Conservation (phyloP, 495 filamentous ascomycete species). For the Annulohypoxylon stygium region DNA sequence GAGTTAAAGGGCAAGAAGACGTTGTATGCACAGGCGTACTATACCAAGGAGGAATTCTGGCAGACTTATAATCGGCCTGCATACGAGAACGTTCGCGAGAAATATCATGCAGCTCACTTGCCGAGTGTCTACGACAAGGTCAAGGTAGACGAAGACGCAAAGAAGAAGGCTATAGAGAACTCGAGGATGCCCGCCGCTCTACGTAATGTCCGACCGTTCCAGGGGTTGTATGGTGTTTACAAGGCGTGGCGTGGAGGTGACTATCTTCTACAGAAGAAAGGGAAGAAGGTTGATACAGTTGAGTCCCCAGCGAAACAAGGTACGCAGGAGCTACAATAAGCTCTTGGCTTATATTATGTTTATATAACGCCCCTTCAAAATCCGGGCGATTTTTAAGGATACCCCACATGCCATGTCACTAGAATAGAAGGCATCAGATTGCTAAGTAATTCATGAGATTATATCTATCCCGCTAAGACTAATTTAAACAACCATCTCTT, state of each 20-base stretch:
- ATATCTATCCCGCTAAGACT: constrained; percentile 20
- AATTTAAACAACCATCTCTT: not conserved
- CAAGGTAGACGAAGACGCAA: constrained; percentile 56
- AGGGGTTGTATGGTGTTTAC: constrained; percentile 50
- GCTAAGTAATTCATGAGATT: constrained; percentile 28
- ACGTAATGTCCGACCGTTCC: constrained; percentile 44
- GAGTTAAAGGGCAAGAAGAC: constrained; percentile 70
- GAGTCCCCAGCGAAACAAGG: not conserved
- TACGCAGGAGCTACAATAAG: not conserved
- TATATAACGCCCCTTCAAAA: not conserved
- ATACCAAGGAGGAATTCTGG: constrained; percentile 69
- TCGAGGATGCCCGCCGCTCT: constrained; percentile 46
- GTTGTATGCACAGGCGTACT: constrained; percentile 67
- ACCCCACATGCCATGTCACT: not conserved
- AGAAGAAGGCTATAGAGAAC: constrained; percentile 36
- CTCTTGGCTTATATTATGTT: too few relatives aligned
- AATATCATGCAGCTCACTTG: constrained; percentile 59
- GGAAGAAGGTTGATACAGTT: constrained; percentile 12
- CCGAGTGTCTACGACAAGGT: constrained; percentile 69
- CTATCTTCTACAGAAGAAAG: constrained; percentile 40
- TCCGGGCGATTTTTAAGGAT: not conserved
- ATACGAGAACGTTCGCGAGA: constrained; percentile 63
- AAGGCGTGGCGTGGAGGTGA: constrained; percentile 52
- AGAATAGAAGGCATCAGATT: not conserved
- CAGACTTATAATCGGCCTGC: constrained; percentile 59